Conservation (phyloP, 2,329 filamentous ascomycete species). For the Emmonsiellopsis sp. region DNA sequence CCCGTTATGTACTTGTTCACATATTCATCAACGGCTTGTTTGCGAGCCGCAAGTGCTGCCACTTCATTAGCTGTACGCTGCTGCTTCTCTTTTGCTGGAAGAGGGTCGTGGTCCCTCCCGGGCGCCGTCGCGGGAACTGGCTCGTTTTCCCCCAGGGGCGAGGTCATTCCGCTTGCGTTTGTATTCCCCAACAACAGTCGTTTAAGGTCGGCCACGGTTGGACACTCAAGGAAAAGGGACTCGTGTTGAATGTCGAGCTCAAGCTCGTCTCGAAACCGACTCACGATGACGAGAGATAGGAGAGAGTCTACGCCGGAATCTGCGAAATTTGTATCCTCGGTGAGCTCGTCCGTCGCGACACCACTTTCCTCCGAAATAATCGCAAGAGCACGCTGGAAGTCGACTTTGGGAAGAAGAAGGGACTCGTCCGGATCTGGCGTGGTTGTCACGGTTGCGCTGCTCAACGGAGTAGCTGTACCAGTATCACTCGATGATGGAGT, state of each 20-base stretch:
- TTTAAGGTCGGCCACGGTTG: conserved; percentile 5
- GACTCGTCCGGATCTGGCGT: conserved; percentile 13
- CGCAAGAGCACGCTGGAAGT: not conserved
- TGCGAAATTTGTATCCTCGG: conserved; percentile 8
- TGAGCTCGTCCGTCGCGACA: conserved; percentile 5
- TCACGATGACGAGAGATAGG: conserved; percentile 26
- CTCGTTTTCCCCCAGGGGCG: conserved; percentile 1
- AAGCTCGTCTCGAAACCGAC: conserved; percentile 24
- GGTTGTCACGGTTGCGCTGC: conserved; percentile 21
- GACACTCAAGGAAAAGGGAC: conserved; percentile 3
- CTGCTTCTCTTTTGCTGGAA: not conserved
- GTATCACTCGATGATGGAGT: conserved; percentile 27
- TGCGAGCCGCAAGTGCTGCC: conserved; percentile 11
- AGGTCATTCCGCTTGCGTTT: not conserved
- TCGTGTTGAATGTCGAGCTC: conserved; percentile 13
- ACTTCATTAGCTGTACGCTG: conserved; percentile 4
- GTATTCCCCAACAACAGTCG: not conserved
- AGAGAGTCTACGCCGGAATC: conserved; percentile 29
- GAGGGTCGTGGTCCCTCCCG: too few species aligned
- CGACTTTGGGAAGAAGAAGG: not conserved
- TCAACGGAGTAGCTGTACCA: conserved; percentile 16
- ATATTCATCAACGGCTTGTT: conserved; percentile 13
- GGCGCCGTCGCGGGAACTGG: conserved; percentile 1
- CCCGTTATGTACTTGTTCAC: conserved; percentile 15
- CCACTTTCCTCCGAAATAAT: conserved; percentile 10